Base-by-base conservation (phyloP, 176 grass and related monocot species). In the Eragrostis nindensis region DNA sequence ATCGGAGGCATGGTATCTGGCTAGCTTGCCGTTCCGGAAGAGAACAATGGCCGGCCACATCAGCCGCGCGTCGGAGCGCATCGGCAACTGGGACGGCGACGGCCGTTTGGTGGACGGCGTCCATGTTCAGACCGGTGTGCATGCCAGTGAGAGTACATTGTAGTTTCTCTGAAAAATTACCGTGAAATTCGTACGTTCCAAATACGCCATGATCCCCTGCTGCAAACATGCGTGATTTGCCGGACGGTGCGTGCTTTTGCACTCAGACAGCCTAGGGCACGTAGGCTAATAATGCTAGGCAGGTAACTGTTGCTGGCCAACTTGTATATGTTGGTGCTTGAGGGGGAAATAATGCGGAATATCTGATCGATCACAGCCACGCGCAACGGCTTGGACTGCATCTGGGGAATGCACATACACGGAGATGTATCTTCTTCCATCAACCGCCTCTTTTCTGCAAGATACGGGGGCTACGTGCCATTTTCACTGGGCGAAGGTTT, bases 1-100 rank as follows among this genome's bases (percentile, higher is more conserved):
- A n/a, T n/a, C n/a, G 29, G 74, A 14, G 1, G 14, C 44, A 49
- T 22, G 43, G n/a, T n/a, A n/a, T n/a, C n/a, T n/a, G n/a, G n/a
- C n/a, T n/a, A n/a, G n/a, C 59, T 66, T 74, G 84, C 60, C 61
- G 46, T 74, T 86, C 32, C 26, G 57, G 84, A 80, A 46, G 60
- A 39, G 62, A 13, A 67, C 24, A 63, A 78, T 62, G 67, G 36
- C 25, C 42, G 68, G 76, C n/a, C 81, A 80, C 21, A 48, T 77
- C 82, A 48, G 64, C 64, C 53, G 0, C 19, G 76, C 69, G 67
- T 85, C n/a, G 83, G 75, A 67, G 43, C 15, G 74, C 74, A 77
- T 43, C n/a, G 24, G 24, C 11, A 59, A 59, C 57, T 14, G 22
- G 22, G 24, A 61, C 5, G 22, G 10, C 22, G 22, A 61, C 1